A percentile compares a stretch with the other conserved stretches of the same genome.
These are phyloP conservation scores for Arachis monticola DNA, from an alignment of 331 rosid species.

Conservation along the genomic window DNA sequence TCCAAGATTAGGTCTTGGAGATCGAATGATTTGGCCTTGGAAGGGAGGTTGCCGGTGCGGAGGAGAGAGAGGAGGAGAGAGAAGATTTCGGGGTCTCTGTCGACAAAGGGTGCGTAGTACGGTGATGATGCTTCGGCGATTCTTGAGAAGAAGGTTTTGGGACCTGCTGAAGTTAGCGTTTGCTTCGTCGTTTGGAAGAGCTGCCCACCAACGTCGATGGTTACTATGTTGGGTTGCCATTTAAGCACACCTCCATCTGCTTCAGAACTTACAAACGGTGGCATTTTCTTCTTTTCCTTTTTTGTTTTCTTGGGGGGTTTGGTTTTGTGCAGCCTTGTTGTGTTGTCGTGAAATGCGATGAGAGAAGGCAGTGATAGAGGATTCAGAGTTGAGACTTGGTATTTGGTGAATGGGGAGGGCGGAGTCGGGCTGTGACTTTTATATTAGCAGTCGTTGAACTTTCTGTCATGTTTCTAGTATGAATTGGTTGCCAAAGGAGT, in stretches of 20 bases:
- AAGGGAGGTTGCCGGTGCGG: constrained; percentile 84
- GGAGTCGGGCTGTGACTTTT: too few relatives aligned
- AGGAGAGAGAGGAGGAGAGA: constrained; percentile 87
- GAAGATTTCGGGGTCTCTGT: constrained; percentile 90
- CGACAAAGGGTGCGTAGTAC: constrained; percentile 58
- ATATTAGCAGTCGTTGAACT: too few relatives aligned
- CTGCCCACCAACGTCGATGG: constrained; percentile 87
- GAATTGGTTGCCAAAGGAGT: background rate
- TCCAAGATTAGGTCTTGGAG: constrained; percentile 77
- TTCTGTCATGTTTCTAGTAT: too few relatives aligned
- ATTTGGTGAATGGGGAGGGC: background rate
- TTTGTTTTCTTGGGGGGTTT: background rate
- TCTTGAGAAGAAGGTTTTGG: constrained; percentile 60
- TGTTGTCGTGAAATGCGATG: too few relatives aligned
- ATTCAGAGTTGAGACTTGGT: background rate
- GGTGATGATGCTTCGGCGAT: constrained; percentile 46
- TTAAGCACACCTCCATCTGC: constrained; percentile 32
- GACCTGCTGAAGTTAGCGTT: constrained; percentile 71
- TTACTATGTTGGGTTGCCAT: constrained; percentile 51
- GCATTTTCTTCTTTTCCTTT: constrained; percentile 39
- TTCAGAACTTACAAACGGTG: constrained; percentile 50
- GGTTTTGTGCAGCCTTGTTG: background rate
- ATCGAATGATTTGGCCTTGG: constrained; percentile 75
- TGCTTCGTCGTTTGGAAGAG: constrained; percentile 92
- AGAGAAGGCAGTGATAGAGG: too few relatives aligned